Conservation (phyloP, 441 rosid species). For the Populus trichocarpa region DNA sequence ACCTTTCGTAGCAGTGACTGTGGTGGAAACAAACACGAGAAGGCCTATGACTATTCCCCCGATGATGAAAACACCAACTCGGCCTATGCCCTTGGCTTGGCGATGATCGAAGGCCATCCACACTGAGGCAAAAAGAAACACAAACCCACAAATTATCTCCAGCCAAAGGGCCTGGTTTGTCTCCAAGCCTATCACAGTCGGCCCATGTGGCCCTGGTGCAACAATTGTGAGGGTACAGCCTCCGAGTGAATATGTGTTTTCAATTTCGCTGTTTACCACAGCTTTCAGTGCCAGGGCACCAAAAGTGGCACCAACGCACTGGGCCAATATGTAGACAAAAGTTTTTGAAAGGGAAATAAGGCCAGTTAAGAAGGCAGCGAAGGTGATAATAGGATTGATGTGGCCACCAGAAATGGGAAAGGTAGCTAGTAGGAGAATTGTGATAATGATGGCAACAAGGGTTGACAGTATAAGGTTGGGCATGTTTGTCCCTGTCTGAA, state of each 20-base stretch:
- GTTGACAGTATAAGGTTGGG: constrained; percentile 38
- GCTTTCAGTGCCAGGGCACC: constrained; percentile 33
- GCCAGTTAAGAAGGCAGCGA: constrained; percentile 36
- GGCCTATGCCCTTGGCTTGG: constrained; percentile 36
- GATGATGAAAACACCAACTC: neutral
- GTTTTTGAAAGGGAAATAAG: constrained; percentile 2
- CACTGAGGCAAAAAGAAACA: constrained; percentile 40
- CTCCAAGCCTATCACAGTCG: neutral
- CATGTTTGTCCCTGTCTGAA: constrained; percentile 23
- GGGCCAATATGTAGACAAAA: constrained; percentile 27
- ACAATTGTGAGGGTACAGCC: constrained; percentile 36
- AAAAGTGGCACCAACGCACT: constrained; percentile 31
- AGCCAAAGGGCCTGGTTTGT: constrained; percentile 40
- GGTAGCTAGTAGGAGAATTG: constrained; percentile 43
- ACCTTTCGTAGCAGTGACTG: constrained; percentile 9
- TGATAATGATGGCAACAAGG: constrained; percentile 28
- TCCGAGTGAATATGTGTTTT: constrained; percentile 31
- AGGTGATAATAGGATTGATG: constrained; percentile 39
- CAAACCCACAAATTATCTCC: constrained; percentile 41
- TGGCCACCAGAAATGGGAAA: constrained; percentile 49
- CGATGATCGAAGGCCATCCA: constrained; percentile 43
- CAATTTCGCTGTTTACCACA: neutral
- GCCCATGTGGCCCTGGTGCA: neutral
- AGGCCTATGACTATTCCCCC: neutral
- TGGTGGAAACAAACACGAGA: neutral